Evolutionary conservation across 208 protist genomes (phyloP).

Genomic region (Crithidia mellificae): DNA sequence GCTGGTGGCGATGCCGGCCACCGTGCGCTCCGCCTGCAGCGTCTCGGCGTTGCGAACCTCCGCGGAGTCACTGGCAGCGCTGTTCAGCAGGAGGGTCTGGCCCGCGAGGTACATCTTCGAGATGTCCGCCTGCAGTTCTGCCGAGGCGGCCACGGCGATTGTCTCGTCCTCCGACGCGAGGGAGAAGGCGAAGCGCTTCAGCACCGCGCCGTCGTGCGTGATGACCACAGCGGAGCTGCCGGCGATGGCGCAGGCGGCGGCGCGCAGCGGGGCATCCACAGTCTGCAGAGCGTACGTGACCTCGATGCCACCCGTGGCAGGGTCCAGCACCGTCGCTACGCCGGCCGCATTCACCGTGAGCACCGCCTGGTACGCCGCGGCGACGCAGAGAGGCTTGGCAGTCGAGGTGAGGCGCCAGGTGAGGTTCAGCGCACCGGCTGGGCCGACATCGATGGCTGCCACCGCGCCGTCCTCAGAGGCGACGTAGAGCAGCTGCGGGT

Average conservation of each 20-base stretch:
- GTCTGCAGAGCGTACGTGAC: conserved; percentile 44
- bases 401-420: conserved; percentile 65
- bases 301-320: conserved; percentile 53
- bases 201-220: conserved; percentile 25
- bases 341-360: conserved; percentile 54
- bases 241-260: conserved; percentile 41
- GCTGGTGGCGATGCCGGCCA: conserved; percentile 28
- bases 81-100: conserved; percentile 25
- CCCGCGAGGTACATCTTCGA: conserved; percentile 27
- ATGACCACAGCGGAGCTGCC: conserved; percentile 37
- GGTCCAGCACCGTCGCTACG: conserved; percentile 52
- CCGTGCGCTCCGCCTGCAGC: conserved; percentile 16
- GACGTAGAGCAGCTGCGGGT: conserved; percentile 47
- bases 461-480: conserved; percentile 74
- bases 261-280: conserved; percentile 5
- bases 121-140: conserved; percentile 8
- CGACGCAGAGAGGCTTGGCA: conserved; percentile 55
- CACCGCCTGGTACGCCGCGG: conserved; percentile 31
- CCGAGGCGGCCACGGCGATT: conserved; percentile 18
- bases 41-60: conserved; percentile 26
- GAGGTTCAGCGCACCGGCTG: conserved; percentile 39
- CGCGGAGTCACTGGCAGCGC: background rate
- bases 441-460: conserved; percentile 43
- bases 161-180: conserved; percentile 38
- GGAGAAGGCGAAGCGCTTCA: conserved; percentile 47